phyloP scores from a whole-genome alignment of 176 grass and related monocot species.

The Pharus latifolius region DNA sequence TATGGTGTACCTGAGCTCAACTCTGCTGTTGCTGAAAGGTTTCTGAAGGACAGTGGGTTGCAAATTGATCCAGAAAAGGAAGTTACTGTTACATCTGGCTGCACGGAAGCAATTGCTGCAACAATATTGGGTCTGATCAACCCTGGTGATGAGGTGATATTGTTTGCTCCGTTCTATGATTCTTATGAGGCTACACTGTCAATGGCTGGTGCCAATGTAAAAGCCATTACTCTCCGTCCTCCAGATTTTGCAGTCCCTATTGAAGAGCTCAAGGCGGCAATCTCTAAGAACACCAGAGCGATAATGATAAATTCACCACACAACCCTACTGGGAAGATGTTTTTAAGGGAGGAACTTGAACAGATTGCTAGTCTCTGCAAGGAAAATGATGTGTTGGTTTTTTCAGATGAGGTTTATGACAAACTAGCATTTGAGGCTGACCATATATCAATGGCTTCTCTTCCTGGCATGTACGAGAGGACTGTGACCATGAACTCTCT shows the following conservation, averaged over 20 bases:
- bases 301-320: conserved; percentile 99
- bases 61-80: conserved; percentile 77
- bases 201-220: conserved; percentile 88
- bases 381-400: conserved; percentile 86
- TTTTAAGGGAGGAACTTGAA: conserved; percentile 69
- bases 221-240: conserved; percentile 58
- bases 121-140: conserved; percentile 88
- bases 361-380: conserved; percentile 78
- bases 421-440: conserved; percentile 82
- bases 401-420: conserved; percentile 92
- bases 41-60: conserved; percentile 69
- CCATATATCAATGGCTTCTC: conserved; percentile 80
- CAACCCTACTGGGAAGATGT: conserved; percentile 99
- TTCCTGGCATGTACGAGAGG: conserved; percentile 88
- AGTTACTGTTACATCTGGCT: conserved; percentile 91
- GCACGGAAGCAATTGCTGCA: conserved; percentile 96
- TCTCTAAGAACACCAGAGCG: conserved; percentile 67
- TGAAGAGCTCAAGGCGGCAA: conserved; percentile 63
- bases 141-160: conserved; percentile 86
- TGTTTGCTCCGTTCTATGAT: conserved; percentile 97
- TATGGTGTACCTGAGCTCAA: conserved; percentile 81
- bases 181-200: conserved; percentile 77
- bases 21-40: conserved; percentile 56
- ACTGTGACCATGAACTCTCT: conserved; percentile 96
- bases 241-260: conserved; percentile 76